Conservation (phyloP, 495 filamentous ascomycete species). For the Saxophila tyrrhenica region DNA sequence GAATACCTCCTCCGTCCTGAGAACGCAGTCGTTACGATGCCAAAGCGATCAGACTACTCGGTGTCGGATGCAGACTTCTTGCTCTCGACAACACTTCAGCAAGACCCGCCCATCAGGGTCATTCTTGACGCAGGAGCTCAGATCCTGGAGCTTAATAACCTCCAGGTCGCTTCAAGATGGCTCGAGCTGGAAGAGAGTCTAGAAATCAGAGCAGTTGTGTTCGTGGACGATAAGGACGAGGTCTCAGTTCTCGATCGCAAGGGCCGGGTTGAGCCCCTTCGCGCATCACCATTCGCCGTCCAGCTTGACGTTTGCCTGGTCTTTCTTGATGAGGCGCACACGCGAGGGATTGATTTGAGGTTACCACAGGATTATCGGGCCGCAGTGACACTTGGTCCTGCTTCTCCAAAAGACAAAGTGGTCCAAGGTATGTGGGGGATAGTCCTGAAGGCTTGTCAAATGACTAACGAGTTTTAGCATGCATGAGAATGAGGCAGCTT, state of each 20-base stretch:
- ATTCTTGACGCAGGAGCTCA: constrained; percentile 68
- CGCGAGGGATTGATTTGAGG: constrained; percentile 61
- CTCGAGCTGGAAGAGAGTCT: constrained; percentile 27
- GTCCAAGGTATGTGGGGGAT: constrained; percentile 52
- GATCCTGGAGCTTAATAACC: constrained; percentile 53
- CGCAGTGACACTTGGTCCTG: constrained; percentile 56
- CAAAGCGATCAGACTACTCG: neutral
- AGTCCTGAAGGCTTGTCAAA: constrained; percentile 3
- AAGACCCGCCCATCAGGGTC: constrained; percentile 39
- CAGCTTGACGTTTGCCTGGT: constrained; percentile 54
- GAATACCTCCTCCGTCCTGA: constrained; percentile 44
- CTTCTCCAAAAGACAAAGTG: constrained; percentile 58
- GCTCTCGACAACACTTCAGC: constrained; percentile 33
- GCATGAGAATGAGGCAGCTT: constrained; percentile 35
- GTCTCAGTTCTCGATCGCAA: constrained; percentile 37
- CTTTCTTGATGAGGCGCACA: constrained; percentile 67
- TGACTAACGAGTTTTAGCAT: constrained; percentile 29
- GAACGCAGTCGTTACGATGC: constrained; percentile 35
- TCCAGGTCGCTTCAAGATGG: constrained; percentile 42
- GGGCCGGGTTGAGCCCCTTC: constrained; percentile 39
- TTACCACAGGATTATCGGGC: constrained; percentile 49
- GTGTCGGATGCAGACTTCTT: constrained; percentile 33
- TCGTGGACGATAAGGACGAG: constrained; percentile 37
- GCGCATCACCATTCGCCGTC: constrained; percentile 47
- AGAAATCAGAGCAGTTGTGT: constrained; percentile 35